Conservation (phyloP, 768 basidiomycete species). For the Dendrothele bispora region DNA sequence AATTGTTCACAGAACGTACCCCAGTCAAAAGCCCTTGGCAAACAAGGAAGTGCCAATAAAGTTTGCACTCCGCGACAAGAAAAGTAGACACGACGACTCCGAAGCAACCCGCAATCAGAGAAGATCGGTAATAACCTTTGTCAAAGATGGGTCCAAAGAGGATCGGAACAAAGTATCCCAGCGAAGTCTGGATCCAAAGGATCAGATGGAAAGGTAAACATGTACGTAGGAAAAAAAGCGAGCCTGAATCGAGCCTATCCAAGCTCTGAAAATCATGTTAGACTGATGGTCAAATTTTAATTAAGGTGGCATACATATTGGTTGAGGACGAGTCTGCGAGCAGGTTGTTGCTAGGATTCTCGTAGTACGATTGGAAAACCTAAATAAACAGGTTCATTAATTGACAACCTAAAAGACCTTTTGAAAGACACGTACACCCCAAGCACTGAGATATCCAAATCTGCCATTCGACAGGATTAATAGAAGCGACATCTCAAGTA, state of each 20-base stretch:
- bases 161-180: slow-evolving; percentile 5
- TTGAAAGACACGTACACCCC: slow-evolving; percentile 7
- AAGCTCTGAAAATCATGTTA: not conserved
- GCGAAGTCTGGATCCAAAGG: not conserved
- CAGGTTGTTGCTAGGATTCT: too few relatives aligned
- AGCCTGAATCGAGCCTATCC: slow-evolving; percentile 7
- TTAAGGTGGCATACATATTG: not conserved
- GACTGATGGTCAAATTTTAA: not conserved
- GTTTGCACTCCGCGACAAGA: slow-evolving; percentile 49
- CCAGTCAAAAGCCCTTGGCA: slow-evolving; percentile 55
- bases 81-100: slow-evolving; percentile 45
- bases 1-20: slow-evolving; percentile 28
- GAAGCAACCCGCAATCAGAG: slow-evolving; percentile 36
- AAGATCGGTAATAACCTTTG: slow-evolving; percentile 46
- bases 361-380: slow-evolving; percentile 8
- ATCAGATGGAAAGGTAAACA: not conserved
- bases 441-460: slow-evolving; percentile 6
- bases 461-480: not conserved
- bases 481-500: not conserved
- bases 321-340: slow-evolving; percentile 1
- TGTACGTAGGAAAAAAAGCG: not conserved
- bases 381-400: not conserved
- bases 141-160: slow-evolving; percentile 41
- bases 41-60: slow-evolving; percentile 60
- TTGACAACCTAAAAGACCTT: not conserved